Base-by-base conservation (phyloP, 2,329 filamentous ascomycete genomes). In the Aspergillus sp. region DNA sequence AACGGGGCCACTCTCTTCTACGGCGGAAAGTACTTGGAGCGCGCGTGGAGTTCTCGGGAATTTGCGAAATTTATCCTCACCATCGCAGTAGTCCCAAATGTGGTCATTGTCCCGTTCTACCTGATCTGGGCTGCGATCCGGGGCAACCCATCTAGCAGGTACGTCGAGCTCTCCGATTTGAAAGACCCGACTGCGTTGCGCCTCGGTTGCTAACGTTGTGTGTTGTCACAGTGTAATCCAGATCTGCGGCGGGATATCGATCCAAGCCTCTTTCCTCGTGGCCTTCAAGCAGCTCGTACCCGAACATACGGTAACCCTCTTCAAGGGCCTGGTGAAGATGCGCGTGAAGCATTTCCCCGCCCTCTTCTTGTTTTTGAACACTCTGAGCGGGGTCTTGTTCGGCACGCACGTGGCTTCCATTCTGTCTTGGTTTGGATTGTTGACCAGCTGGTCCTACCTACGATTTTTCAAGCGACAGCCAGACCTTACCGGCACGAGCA, bases 211-310 rank as follows among this genome's bases (percentile, higher is more conserved):
- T 72, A 63, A 72, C 62, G 58, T 58, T 66, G 62, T 66, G 62
- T 66, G 31, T 57, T 52, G 57, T 78, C 74, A 42, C 69, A 95
- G 90, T 55, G 78, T 91, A 51, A 92, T 90, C 50, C 89, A 90
- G 64, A 91, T 98, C 71, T 91, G 90, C 67, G 95, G 95, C 67
- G 93, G 92, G 57, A 89, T 96, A 64, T 88, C 93, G 16, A 82
- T 97, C 59, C 94, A 97, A 76, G 92, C 95, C 51, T 89, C 90
- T 62, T 98, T 98, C 80, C 90, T 99, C 62, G 91, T 98, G 69
- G 91, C 94, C 56, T 96, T 98, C 79, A 98, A 96, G 79, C 95
- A 99, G 78, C 90, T 99, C 53, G 90, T 98, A 39, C 95, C 95
- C 22, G 93, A 96, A 63, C 95, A 99, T 77, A 99, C 95, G 11